Percentiles rank a stretch among this genome's conserved stretches.
Conservation (phyloP, 176 grass and related monocot genomes). For the Zoysia japonica region DNA sequence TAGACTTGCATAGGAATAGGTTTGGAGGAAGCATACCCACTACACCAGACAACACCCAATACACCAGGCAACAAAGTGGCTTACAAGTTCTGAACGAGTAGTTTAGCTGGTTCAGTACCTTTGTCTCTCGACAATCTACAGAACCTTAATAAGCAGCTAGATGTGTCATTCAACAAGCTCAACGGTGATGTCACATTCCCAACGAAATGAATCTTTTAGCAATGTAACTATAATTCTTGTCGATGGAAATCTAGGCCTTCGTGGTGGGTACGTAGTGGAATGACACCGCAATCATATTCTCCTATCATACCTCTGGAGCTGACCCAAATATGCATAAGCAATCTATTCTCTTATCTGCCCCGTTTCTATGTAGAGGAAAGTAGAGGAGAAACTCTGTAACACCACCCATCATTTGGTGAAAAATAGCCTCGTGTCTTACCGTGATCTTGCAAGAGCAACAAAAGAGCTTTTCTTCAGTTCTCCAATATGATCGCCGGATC, state of each 20-base stretch:
- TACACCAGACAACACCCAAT: too few relatives aligned
- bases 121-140: conserved; percentile 4
- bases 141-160: conserved; percentile 16
- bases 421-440: conserved; percentile 26
- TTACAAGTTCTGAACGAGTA: too few relatives aligned
- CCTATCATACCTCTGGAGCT: not conserved
- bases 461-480: not conserved
- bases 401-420: not conserved
- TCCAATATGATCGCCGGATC: conserved; percentile 26
- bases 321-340: not conserved
- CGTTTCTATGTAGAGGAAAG: conserved; percentile 1
- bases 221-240: conserved; percentile 10
- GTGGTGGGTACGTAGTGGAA: conserved; percentile 23
- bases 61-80: too few relatives aligned
- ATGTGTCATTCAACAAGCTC: conserved; percentile 30
- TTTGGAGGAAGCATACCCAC: too few relatives aligned
- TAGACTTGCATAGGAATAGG: too few relatives aligned
- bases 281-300: conserved; percentile 7
- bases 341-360: not conserved
- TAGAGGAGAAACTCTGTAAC: not conserved
- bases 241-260: conserved; percentile 29
- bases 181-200: conserved; percentile 29
- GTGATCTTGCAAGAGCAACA: conserved; percentile 42
- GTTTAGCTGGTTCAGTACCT: conserved; percentile 7
- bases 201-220: conserved; percentile 10